Base-by-base conservation (phyloP, 106 monocot genomes). In the Iris macrosiphon region DNA sequence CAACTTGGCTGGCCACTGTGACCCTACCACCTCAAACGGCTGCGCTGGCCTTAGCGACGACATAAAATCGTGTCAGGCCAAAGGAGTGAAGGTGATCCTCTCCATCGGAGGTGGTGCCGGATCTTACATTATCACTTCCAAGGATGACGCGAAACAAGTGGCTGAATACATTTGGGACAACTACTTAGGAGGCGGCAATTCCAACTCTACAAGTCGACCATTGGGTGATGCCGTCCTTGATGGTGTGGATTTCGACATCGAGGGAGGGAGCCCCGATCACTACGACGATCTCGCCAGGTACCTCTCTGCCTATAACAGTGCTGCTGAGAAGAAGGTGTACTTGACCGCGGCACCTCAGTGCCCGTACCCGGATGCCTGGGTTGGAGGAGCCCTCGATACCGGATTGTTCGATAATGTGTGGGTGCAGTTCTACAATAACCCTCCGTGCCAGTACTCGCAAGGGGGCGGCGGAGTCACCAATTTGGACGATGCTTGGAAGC, bases 141-240 rank as follows among this genome's bases (percentile, higher is more conserved):
- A 35, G 14, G 55, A 71, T n/a, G 70, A 71, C 13, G 72, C 72
- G 0, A 46, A 27, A 15, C 49, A 57, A 20, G 63, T 72, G 1
- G 62, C 71, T 13, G 5, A 7, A 18, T 72, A 63, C 22, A 46
- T 72, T 4, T 63, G 55, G 56, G 57, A 72, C 56, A 72, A 72
- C 57, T 72, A 53, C 48, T 40, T 72, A 0, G 63, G 58, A 19
- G 72, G 72, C n/a, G n/a, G n/a, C n/a, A n/a, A n/a, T n/a, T n/a
- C n/a, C 11, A 29, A 23, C 9, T 64, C 55, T 30, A 22, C 54
- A 15, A 18, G 10, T 0, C 16, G 72, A 3, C 59, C 59, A 15
- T 19, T 68, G 9, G 68, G 59, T 13, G 49, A 39, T 35, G 68
- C 59, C 16, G 59, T 59, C 25, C 49, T 68, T 14, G 68, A 59